Base-by-base conservation (phyloP, 805 yeast genomes). In the Wickerhamiella alocasiicola region DNA sequence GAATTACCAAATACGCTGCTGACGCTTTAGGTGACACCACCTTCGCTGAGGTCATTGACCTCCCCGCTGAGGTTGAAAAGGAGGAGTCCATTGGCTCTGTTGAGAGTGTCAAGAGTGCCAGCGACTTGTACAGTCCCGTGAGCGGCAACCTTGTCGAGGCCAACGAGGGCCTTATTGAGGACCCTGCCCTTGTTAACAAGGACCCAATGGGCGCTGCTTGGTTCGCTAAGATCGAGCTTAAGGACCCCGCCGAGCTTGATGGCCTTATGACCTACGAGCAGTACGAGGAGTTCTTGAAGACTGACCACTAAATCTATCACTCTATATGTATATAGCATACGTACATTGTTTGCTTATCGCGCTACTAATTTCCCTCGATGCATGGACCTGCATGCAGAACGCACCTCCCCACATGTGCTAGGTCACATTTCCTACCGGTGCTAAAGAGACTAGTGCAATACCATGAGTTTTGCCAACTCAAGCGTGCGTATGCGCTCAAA, bases 1-100 rank as follows among this genome's bases (percentile, higher is more conserved):
- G 98, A 23, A 84, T 91, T 61, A 85, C 98, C 44, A 75, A 73
- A 54, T 87, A 91, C 58, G 98, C 98, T 15, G 79, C 95, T 17
- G 95, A 85, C 55, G 94, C 97, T 6, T 72, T 91, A 46, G 98
- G 98, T 33, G 98, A 91, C 63, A 93, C 94, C 43, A 93, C 97
- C 3, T 91, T 70, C 59, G 79, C 87, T 45, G 98, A 91, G 63
- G 69, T 88, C 51, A 94, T 94, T 35, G 87, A 78, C 50, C 72
- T 71, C 29, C 81, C 78, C 30, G 71, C 68, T 30, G 65, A 56
- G 23, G 67, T 78, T 43, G 76, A 67, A 43, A 68, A 70, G 36
- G 93, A 94, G 38, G 96, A 84, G 48, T 67, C 88, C 11, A 67
- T 91, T 56, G 96, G 96, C 5, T 81, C 94, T 24, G 93, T 91